These are phyloP conservation scores for Spencermartinsiella ligniputridi DNA, from an alignment of 1,139 yeast species.

Conservation along the genomic window DNA sequence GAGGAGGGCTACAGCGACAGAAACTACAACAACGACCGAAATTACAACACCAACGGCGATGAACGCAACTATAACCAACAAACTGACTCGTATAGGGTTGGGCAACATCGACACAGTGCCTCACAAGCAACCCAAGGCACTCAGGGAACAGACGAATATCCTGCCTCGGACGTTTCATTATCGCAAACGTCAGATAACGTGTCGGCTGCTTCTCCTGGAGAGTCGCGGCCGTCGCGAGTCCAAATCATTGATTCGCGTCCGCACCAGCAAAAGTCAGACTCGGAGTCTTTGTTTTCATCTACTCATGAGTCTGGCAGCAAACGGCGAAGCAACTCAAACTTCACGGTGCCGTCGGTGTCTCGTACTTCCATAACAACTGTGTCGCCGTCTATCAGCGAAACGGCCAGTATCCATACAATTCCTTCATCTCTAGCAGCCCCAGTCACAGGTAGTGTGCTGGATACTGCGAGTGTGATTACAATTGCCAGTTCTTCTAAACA, in stretches of 20 bases:
- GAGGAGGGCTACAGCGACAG: neutral
- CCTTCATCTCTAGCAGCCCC: conserved; percentile 16
- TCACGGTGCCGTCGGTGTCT: conserved; percentile 30
- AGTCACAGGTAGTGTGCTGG: conserved; percentile 17
- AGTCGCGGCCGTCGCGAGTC: conserved; percentile 17
- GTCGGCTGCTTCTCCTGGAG: conserved; percentile 1
- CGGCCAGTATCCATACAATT: conserved; percentile 20
- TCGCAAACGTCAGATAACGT: neutral
- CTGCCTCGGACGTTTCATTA: neutral
- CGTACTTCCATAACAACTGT: conserved; percentile 30
- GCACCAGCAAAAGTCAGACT: conserved; percentile 9
- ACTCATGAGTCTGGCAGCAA: conserved; percentile 17
- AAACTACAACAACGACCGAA: neutral
- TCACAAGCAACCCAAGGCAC: neutral
- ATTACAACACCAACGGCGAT: neutral
- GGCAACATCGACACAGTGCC: neutral
- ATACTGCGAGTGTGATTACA: conserved; percentile 36
- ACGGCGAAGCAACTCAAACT: conserved; percentile 28
- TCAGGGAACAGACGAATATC: neutral
- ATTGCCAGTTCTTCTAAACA: conserved; percentile 37
- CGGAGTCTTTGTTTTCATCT: conserved; percentile 15
- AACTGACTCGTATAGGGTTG: neutral
- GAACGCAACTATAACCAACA: neutral
- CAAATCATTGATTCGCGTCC: conserved; percentile 23
- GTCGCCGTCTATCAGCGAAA: conserved; percentile 25